Evolutionary conservation across 805 yeast species (phyloP).

Genomic region (Candida tibetensis): DNA sequence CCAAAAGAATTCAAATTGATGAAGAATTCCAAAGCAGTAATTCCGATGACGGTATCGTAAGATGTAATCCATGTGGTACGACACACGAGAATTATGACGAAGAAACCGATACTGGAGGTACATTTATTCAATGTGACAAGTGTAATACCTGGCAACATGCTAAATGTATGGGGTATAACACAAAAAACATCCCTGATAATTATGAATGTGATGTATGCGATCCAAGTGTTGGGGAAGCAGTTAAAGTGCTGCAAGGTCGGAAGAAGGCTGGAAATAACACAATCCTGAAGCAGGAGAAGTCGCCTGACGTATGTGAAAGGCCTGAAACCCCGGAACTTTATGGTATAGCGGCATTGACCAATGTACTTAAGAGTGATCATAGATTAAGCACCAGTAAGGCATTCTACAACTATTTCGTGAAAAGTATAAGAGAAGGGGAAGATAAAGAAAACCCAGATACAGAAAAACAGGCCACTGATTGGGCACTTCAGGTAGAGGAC

Average conservation of each 20-base stretch:
- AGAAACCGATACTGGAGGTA: slow-evolving; percentile 50
- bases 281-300: slow-evolving; percentile 1
- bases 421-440: slow-evolving; percentile 33
- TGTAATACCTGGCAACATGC: slow-evolving; percentile 76
- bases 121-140: slow-evolving; percentile 63
- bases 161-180: slow-evolving; percentile 53
- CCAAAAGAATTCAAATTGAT: slow-evolving; percentile 9
- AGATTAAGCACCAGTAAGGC: slow-evolving; percentile 51
- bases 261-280: not conserved
- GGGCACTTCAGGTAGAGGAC: slow-evolving; percentile 53
- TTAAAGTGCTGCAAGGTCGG: not conserved
- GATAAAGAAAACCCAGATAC: slow-evolving; percentile 11
- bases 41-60: slow-evolving; percentile 43
- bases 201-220: slow-evolving; percentile 59
- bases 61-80: slow-evolving; percentile 63
- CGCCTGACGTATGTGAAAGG: not conserved
- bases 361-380: slow-evolving; percentile 30
- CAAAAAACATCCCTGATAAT: slow-evolving; percentile 40
- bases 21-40: slow-evolving; percentile 7
- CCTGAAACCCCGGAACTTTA: not conserved
- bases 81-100: slow-evolving; percentile 57
- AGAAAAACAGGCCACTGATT: slow-evolving; percentile 36
- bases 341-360: slow-evolving; percentile 9
- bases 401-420: slow-evolving; percentile 43
- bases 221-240: slow-evolving; percentile 18